Evolutionary conservation across 2,329 filamentous ascomycete species (phyloP).

Genomic region (Epicoccum nigrum): DNA sequence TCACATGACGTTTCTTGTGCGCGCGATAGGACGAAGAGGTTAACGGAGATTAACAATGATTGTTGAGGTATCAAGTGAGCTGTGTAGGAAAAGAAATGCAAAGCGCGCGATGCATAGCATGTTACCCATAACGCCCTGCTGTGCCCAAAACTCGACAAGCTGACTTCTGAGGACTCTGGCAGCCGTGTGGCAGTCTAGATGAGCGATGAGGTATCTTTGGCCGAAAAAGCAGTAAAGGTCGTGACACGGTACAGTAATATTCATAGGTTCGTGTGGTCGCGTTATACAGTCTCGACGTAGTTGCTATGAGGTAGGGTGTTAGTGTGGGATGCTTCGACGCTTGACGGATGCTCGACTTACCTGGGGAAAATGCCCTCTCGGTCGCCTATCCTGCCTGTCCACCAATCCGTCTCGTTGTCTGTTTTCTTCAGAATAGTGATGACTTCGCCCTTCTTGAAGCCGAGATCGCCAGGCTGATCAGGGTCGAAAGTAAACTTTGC

Average conservation of each 20-base stretch:
- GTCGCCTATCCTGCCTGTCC: conserved; percentile 88
- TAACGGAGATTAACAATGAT: background rate
- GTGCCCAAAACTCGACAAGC: conserved; percentile 12
- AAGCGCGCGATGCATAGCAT: background rate
- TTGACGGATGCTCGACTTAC: conserved; percentile 52
- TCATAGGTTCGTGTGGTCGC: background rate
- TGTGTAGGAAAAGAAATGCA: background rate
- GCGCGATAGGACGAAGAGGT: background rate
- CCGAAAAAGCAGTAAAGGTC: background rate
- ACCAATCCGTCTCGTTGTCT: conserved; percentile 94
- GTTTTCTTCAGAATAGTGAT: conserved; percentile 96
- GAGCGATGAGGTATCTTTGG: conserved; percentile 21
- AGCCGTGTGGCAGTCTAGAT: conserved; percentile 17
- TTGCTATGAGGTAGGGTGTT: conserved; percentile 44
- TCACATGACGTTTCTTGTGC: background rate
- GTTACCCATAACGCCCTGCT: conserved; percentile 21
- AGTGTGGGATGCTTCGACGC: too few species aligned
- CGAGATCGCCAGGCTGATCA: conserved; percentile 88
- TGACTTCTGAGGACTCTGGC: background rate
- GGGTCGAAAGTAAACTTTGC: conserved; percentile 94
- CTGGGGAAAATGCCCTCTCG: conserved; percentile 93
- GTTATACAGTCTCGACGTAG: conserved; percentile 48
- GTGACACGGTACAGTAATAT: background rate
- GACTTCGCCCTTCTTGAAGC: conserved; percentile 96
- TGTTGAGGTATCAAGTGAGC: background rate